A percentile compares a stretch with the other conserved stretches of the same genome.
Evolutionary conservation across 768 basidiomycete genomes (phyloP).

Genomic region (Candolleomyces aberdarensis): DNA sequence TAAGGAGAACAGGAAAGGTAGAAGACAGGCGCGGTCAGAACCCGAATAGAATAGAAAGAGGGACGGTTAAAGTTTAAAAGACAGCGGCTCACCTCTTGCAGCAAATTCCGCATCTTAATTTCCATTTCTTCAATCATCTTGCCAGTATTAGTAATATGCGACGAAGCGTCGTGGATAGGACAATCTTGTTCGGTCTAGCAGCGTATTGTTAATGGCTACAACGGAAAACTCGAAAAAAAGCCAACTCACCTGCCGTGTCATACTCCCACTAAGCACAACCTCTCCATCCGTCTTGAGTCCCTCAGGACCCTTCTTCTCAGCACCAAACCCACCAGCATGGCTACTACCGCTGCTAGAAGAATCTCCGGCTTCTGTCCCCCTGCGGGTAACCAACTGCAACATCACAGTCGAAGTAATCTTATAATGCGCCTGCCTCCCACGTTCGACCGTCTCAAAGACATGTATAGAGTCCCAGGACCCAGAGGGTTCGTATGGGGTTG

Average conservation of each 20-base stretch:
- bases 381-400: slow-evolving; percentile 78
- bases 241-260: slow-evolving; percentile 87
- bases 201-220: not conserved
- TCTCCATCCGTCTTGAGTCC: slow-evolving; percentile 66
- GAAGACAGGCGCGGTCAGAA: too few species aligned
- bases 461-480: slow-evolving; percentile 99
- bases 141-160: slow-evolving; percentile 93
- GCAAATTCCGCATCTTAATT: slow-evolving; percentile 94
- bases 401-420: slow-evolving; percentile 97
- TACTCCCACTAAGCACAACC: slow-evolving; percentile 87
- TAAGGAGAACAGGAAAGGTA: not conserved
- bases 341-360: slow-evolving; percentile 22
- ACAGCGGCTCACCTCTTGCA: slow-evolving; percentile 65
- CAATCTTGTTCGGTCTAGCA: slow-evolving; percentile 81
- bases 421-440: slow-evolving; percentile 91
- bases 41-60: too few species aligned
- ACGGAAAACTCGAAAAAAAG: not conserved
- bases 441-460: slow-evolving; percentile 92
- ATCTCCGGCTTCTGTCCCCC: slow-evolving; percentile 31
- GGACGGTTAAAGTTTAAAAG: not conserved
- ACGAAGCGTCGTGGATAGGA: slow-evolving; percentile 71
- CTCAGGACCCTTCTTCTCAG: slow-evolving; percentile 36
- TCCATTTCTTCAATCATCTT: slow-evolving; percentile 98
- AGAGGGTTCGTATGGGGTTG: slow-evolving; percentile 56
- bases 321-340: slow-evolving; percentile 14